phyloP scores from a whole-genome alignment of 495 filamentous ascomycete genomes.

The Penicillium cinerascens region DNA sequence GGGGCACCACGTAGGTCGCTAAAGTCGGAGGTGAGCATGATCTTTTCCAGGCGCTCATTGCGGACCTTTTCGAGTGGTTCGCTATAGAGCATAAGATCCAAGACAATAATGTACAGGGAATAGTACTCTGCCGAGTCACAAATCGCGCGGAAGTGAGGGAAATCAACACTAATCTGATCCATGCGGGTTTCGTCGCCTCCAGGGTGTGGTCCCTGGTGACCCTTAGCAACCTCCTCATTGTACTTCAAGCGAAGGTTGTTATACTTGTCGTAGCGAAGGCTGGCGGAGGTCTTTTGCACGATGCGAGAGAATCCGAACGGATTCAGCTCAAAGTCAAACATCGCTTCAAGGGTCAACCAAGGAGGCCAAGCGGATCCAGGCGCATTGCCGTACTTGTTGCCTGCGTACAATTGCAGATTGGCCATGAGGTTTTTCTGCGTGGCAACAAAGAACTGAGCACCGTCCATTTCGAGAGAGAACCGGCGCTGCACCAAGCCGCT shows the following conservation, averaged over 20 bases:
- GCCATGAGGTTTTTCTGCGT: conserved; percentile 83
- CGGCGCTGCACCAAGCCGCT: conserved; percentile 92
- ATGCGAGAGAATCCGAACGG: conserved; percentile 95
- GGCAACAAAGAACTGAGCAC: conserved; percentile 95
- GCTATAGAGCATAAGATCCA: conserved; percentile 90
- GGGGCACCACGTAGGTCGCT: conserved; percentile 92
- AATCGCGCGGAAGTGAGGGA: conserved; percentile 84
- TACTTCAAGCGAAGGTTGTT: conserved; percentile 97
- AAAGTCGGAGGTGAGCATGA: conserved; percentile 99
- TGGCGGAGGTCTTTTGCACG: conserved; percentile 91
- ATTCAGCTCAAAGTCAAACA: conserved; percentile 90
- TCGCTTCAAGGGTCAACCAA: conserved; percentile 95
- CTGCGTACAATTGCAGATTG: conserved; percentile 87
- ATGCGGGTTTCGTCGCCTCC: conserved; percentile 68
- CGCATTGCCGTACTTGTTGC: conserved; percentile 85
- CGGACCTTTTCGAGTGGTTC: conserved; percentile 95
- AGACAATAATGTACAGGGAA: conserved; percentile 93
- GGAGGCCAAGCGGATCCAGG: conserved; percentile 88
- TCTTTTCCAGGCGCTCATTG: conserved; percentile 90
- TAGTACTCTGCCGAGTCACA: conserved; percentile 97
- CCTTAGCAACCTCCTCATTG: conserved; percentile 84
- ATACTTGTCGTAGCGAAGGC: conserved; percentile 93
- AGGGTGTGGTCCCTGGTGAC: conserved; percentile 36
- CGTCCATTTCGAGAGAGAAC: conserved; percentile 91
- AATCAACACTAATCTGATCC: conserved; percentile 95